Evolutionary conservation across 495 filamentous ascomycete species (phyloP).

Genomic region (Lichina pygmaea): DNA sequence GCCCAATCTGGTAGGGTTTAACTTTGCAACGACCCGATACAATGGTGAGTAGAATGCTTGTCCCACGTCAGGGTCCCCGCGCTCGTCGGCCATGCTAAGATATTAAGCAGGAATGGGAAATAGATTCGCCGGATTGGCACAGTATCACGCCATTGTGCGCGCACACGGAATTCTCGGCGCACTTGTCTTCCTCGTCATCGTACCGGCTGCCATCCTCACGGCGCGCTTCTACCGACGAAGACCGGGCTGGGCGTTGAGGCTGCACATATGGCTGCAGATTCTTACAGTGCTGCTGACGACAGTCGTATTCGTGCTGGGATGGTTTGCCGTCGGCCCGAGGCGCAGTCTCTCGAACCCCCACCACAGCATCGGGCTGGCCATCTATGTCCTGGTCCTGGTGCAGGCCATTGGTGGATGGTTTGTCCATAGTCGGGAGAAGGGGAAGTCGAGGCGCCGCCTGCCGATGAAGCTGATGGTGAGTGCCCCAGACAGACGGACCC

Average conservation of each 20-base stretch:
- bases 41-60: slow-evolving; percentile 36
- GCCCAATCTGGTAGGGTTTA: slow-evolving; percentile 62
- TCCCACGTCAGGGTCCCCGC: neutral
- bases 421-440: slow-evolving; percentile 33
- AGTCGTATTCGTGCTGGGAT: slow-evolving; percentile 50
- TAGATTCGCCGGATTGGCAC: slow-evolving; percentile 43
- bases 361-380: slow-evolving; percentile 62
- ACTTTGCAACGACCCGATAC: slow-evolving; percentile 85
- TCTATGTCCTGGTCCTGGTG: slow-evolving; percentile 61
- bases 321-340: slow-evolving; percentile 46
- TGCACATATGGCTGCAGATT: slow-evolving; percentile 74
- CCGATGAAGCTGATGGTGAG: slow-evolving; percentile 48
- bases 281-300: slow-evolving; percentile 45
- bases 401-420: slow-evolving; percentile 57
- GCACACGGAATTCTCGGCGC: slow-evolving; percentile 69
- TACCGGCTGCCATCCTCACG: slow-evolving; percentile 52
- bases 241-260: slow-evolving; percentile 37
- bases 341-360: slow-evolving; percentile 80
- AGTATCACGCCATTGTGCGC: slow-evolving; percentile 55
- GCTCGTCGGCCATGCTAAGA: neutral
- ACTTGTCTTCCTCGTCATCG: slow-evolving; percentile 64
- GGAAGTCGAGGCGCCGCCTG: slow-evolving; percentile 24
- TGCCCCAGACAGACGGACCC: neutral
- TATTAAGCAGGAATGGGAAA: slow-evolving; percentile 57
- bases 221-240: slow-evolving; percentile 45